Evolutionary conservation across 1,284 basidiomycete genomes (phyloP), one percentile per base, ranked within the genome.

Genomic region (Cutaneotrichosporon spelunceum): DNA sequence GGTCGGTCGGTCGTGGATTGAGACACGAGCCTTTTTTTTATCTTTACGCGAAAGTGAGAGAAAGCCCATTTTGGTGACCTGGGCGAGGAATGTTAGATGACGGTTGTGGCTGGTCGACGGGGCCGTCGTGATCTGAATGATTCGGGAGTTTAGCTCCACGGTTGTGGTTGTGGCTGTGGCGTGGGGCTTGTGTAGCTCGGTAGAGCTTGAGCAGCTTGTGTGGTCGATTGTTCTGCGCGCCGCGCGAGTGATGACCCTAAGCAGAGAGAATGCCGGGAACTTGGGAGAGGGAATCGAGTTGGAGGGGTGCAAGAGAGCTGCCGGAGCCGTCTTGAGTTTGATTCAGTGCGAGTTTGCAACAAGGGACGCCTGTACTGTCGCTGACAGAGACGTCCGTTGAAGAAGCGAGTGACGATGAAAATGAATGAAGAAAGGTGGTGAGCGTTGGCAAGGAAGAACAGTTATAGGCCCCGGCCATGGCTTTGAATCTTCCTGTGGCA

Each of bases 1-100:
- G 19, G 52, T 24, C 19, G 52, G 34, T 8, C 52, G 52, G 23
- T 26, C 23, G 13, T 16, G 21, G 8, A 21, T 16, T 13, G 33
- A 33, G 33, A 34, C 50, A 6, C 30, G 30, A 33, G 50, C 50
- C 52, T 53, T 53, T 34, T 53, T 53, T 34, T 53, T 53, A 53
- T 53, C 39, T 9, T 39, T 24, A 16, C 44, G 42, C 13, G 55
- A 48, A 23, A 56, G 34, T n/a, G 55, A 48, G 27, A 56, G 55
- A 45, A 56, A 30, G 44, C 55, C 55, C 55, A 56, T 56, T 42
- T 47, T 44, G 55, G 42, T 42, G 55, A 36, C 34, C 21, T 21
- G 52, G 52, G 52, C 29, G n/a, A n/a, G 19, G 39, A 19, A 19
- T 13, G 23, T 10, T 49, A 11, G 30, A 11, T 19, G 21, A 19